A percentile compares a stretch with the other conserved stretches of the same genome.
These are phyloP conservation scores for Tricholomella constricta DNA, from an alignment of 768 basidiomycete species.

Conservation along the genomic window DNA sequence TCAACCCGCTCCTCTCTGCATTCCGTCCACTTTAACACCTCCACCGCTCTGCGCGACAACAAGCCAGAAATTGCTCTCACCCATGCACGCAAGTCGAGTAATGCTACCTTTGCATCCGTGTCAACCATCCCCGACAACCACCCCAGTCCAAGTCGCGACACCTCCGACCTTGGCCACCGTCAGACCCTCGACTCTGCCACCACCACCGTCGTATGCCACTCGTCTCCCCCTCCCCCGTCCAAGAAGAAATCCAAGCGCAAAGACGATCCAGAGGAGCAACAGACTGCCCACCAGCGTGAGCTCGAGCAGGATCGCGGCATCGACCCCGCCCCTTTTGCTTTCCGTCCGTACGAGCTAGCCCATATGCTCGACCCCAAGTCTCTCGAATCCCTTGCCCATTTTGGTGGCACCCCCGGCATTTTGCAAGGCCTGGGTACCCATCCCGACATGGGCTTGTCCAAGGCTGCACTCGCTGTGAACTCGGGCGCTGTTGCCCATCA, in stretches of 20 bases:
- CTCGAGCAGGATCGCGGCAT: constrained; percentile 39
- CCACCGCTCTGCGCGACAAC: constrained; percentile 67
- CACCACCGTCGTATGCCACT: constrained; percentile 33
- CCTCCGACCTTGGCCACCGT: constrained; percentile 35
- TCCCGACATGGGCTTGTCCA: constrained; percentile 46
- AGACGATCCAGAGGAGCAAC: constrained; percentile 24
- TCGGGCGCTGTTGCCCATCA: constrained; percentile 17
- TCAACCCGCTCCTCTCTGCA: constrained; percentile 56
- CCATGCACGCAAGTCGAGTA: constrained; percentile 60
- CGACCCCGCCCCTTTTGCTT: constrained; percentile 72
- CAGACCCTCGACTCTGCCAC: constrained; percentile 39
- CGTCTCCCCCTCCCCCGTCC: constrained; percentile 1
- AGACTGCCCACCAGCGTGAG: constrained; percentile 36
- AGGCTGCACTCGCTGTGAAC: constrained; percentile 12
- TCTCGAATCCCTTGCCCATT: constrained; percentile 56
- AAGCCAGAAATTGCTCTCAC: constrained; percentile 46
- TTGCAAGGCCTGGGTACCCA: constrained; percentile 77
- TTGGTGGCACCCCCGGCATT: constrained; percentile 74
- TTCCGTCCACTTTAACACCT: constrained; percentile 51
- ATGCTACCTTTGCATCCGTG: constrained; percentile 53
- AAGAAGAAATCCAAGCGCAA: no score
- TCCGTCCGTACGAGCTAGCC: constrained; percentile 76
- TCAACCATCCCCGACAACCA: constrained; percentile 56
- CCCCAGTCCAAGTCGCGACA: constrained; percentile 16
- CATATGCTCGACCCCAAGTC: constrained; percentile 90